phyloP scores from a whole-genome alignment of 768 basidiomycete species.

The Leccinum arenicola region DNA sequence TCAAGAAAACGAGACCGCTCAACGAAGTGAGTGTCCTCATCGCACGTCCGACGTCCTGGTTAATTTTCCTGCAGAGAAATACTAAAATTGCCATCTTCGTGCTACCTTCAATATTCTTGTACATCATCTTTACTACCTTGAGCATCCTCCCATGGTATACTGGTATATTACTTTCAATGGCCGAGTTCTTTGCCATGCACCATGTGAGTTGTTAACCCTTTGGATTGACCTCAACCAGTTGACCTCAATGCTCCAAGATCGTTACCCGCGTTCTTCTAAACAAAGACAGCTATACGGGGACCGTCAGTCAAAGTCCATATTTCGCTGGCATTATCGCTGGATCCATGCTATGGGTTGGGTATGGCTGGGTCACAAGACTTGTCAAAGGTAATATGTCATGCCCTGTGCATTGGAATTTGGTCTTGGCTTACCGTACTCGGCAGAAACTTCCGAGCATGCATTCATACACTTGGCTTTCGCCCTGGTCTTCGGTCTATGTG shows the following conservation, averaged over 20 bases:
- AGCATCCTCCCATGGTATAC: constrained; percentile 88
- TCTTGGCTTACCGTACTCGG: neutral
- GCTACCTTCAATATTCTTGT: constrained; percentile 77
- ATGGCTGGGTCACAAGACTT: constrained; percentile 77
- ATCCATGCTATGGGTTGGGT: constrained; percentile 84
- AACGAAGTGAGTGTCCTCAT: constrained; percentile 56
- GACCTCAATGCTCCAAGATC: constrained; percentile 43
- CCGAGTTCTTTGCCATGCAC: constrained; percentile 91
- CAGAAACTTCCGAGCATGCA: constrained; percentile 76
- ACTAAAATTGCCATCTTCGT: constrained; percentile 78
- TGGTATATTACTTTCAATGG: constrained; percentile 76
- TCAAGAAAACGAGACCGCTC: constrained; percentile 61
- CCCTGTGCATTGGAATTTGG: neutral
- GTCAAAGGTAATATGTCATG: constrained; percentile 53
- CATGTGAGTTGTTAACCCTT: constrained; percentile 56
- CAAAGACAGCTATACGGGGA: constrained; percentile 77
- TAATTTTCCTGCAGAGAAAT: constrained; percentile 52
- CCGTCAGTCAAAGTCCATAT: constrained; percentile 85
- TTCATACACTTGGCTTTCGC: constrained; percentile 78
- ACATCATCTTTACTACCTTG: constrained; percentile 80
- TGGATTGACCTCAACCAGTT: constrained; percentile 1
- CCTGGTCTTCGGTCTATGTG: constrained; percentile 64
- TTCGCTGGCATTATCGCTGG: constrained; percentile 88
- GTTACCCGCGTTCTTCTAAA: constrained; percentile 86
- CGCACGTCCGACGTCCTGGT: neutral